Conservation (phyloP, 2,329 filamentous ascomycete species). For the Sclerotinia nivalis region DNA sequence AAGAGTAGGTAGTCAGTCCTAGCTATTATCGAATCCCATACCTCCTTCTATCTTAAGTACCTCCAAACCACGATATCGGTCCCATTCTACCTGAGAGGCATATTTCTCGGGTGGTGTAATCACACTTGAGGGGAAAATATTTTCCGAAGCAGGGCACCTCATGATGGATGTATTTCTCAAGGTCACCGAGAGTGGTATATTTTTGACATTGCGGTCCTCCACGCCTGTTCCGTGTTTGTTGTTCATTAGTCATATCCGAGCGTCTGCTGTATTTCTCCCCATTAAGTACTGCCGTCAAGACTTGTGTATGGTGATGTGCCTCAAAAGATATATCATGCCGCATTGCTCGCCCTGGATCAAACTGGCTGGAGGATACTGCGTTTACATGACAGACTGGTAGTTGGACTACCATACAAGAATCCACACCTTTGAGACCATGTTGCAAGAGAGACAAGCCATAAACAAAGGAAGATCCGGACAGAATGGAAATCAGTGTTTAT, state of each 20-base stretch:
- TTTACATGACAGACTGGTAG: too few species aligned
- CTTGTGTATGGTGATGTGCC: neutral
- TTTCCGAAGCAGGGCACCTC: neutral
- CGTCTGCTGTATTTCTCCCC: too few species aligned
- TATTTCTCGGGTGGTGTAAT: neutral
- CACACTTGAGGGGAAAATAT: neutral
- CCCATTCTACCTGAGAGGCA: neutral
- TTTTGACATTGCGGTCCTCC: neutral
- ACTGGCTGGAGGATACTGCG: too few species aligned
- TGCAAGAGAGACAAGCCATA: neutral
- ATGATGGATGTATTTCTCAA: neutral
- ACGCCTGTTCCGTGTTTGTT: too few species aligned
- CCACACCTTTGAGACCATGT: neutral
- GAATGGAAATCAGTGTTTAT: neutral
- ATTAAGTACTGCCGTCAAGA: neutral
- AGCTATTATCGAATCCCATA: neutral
- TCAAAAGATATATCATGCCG: neutral
- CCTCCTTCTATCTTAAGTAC: neutral
- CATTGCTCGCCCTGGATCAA: too few species aligned
- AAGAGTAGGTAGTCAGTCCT: neutral
- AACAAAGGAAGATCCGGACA: neutral
- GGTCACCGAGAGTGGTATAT: neutral
- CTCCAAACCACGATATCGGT: neutral
- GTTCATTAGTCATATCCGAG: neutral
- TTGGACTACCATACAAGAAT: neutral